Base-by-base conservation (phyloP, 2,329 filamentous ascomycete species). In the Cladosporium colombiae region DNA sequence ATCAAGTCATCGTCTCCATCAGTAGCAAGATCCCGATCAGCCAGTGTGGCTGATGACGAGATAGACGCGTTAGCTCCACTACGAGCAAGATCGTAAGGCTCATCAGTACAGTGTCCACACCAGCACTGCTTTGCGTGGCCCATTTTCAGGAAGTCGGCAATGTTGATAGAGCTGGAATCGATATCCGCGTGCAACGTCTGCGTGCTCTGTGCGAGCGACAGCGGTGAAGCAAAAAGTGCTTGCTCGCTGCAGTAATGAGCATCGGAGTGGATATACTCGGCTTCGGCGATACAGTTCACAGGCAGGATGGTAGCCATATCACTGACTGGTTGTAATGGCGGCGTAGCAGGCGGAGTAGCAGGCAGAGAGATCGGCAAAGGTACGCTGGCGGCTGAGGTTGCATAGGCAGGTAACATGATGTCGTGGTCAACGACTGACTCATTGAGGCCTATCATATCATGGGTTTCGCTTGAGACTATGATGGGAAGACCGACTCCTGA, bases 111-210 rank as follows among this genome's bases (percentile, higher is more conserved):
- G 27, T 52, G n/a, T 6, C 40, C 53, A 62, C 74, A 74, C 71
- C 71, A 72, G 69, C 74, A 75, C 25, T 72, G 68, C 64, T 70
- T 68, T 4, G 69, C 73, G 44, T 75, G 73, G n/a, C 73, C 73
- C 67, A 72, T 68, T 25, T 70, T 69, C 33, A 74, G 64, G 63
- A 75, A 74, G 14, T 67, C 69, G 13, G 69, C 69, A 31, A 74
- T 66, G 50, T 73, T 71, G 56, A 70, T 70, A n/a, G 66, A 56
- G 62, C 66, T 70, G 18, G 33, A 23, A 6, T 64, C 27, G 14
- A n/a, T 6, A 8, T 10, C 56, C 18, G 40, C 31, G 13, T 29
- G 7, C 37, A 14, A 23, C 13, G 49, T 16, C 57, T 57, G 8
- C 31, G 59, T 35, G 44, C 62, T 52, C 11, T 63, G 25, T 6